phyloP scores from a whole-genome alignment of 129 eudicot species.

The Artemisia argyi region DNA sequence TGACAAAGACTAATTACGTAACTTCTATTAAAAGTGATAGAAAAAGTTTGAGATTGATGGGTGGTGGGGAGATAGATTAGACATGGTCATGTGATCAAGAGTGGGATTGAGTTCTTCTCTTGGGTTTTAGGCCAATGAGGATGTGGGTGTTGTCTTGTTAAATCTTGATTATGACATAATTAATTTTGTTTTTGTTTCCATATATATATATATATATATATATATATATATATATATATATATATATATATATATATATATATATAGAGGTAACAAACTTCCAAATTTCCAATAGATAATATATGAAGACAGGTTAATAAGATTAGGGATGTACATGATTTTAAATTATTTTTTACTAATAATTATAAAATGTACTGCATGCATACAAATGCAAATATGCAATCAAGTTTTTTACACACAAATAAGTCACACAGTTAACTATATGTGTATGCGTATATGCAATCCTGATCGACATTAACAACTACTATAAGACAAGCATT shows the following conservation, averaged over 20 bases:
- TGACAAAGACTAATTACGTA: no score
- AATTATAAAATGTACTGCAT: no score
- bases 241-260: neutral
- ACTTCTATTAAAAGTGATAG: neutral
- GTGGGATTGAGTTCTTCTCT: constrained; percentile 6
- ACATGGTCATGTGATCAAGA: constrained; percentile 33
- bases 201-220: neutral
- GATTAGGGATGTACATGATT: no score
- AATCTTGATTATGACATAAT: constrained; percentile 14
- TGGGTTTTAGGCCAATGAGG: constrained; percentile 22
- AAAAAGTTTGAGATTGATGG: constrained; percentile 16
- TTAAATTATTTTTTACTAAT: no score
- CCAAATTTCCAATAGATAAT: neutral
- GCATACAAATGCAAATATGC: no score
- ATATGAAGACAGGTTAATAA: no score
- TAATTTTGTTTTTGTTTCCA: neutral
- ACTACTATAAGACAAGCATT: no score
- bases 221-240: neutral
- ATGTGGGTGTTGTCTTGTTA: constrained; percentile 28
- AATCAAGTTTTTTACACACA: no score
- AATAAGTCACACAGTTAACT: no score
- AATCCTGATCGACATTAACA: no score
- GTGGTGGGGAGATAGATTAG: constrained; percentile 30
- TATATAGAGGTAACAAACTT: neutral
- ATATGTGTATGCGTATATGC: no score